Percentiles rank a stretch among this genome's conserved stretches.
These are phyloP conservation scores for Oenanthe sinensis DNA, from an alignment of 129 eudicot species.

Conservation along the genomic window DNA sequence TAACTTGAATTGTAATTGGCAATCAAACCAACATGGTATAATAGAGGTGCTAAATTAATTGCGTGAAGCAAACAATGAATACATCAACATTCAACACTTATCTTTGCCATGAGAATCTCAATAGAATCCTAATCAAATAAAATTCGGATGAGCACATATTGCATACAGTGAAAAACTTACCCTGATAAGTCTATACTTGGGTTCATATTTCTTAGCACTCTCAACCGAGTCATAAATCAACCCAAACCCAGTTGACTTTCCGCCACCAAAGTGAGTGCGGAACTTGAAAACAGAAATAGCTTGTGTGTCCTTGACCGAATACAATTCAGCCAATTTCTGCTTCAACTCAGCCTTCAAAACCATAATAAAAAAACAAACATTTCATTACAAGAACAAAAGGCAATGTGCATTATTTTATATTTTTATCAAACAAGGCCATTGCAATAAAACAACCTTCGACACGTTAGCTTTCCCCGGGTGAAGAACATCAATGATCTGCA, in stretches of 20 bases:
- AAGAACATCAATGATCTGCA: background rate
- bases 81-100: too few relatives aligned
- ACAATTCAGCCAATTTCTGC: background rate
- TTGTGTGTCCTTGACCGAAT: background rate
- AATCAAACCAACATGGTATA: too few relatives aligned
- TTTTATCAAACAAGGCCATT: background rate
- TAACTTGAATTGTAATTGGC: too few relatives aligned
- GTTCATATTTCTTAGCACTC: constrained; percentile 3
- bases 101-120: too few relatives aligned
- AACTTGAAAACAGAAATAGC: background rate
- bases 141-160: too few relatives aligned
- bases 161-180: background rate
- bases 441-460: background rate
- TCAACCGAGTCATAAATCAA: background rate
- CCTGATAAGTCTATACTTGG: background rate
- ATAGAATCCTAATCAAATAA: too few relatives aligned
- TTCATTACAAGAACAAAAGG: background rate
- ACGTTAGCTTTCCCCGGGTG: background rate
- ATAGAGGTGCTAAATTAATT: too few relatives aligned
- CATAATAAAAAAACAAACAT: background rate
- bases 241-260: background rate
- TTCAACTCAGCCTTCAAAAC: background rate
- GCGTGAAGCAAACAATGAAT: too few relatives aligned
- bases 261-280: background rate
- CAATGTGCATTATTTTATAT: background rate